phyloP scores from a whole-genome alignment of 1,139 yeast species.

The Sugiyamaella xylanicola region DNA sequence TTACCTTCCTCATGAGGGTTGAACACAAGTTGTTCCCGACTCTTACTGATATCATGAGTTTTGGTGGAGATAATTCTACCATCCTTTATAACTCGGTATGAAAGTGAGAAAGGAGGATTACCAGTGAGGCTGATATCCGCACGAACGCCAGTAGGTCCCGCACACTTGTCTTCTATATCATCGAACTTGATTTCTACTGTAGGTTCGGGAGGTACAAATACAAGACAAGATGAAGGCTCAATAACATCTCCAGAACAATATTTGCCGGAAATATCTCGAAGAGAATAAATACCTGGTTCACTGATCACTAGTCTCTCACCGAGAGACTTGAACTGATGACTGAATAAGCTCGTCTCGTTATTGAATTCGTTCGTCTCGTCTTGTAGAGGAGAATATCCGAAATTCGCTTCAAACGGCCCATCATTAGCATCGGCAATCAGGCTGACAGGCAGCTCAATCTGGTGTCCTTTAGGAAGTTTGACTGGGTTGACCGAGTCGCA shows the following conservation, averaged over 20 bases:
- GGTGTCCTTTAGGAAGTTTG: constrained; percentile 39
- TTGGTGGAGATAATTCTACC: constrained; percentile 33
- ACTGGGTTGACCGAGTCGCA: constrained; percentile 42
- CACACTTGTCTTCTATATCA: constrained; percentile 76
- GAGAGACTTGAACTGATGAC: constrained; percentile 20
- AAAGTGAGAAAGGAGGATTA: constrained; percentile 76
- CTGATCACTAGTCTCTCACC: constrained; percentile 44
- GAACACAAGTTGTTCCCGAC: constrained; percentile 60
- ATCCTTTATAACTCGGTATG: constrained; percentile 54
- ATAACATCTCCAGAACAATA: constrained; percentile 66
- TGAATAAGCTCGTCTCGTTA: constrained; percentile 6
- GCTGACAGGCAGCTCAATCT: constrained; percentile 32
- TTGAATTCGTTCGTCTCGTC: constrained; percentile 12
- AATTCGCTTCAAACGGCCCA: constrained; percentile 39
- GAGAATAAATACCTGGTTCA: constrained; percentile 63
- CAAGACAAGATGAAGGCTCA: constrained; percentile 50
- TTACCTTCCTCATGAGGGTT: constrained; percentile 81
- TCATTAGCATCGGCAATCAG: constrained; percentile 34
- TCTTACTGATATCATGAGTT: constrained; percentile 35
- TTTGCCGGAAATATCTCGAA: constrained; percentile 56
- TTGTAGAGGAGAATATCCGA: constrained; percentile 30
- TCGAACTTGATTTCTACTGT: constrained; percentile 48
- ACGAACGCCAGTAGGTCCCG: constrained; percentile 85
- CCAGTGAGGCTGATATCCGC: constrained; percentile 72
- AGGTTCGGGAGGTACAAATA: constrained; percentile 53